Evolutionary conservation across 2,329 filamentous ascomycete species (phyloP).

Genomic region (Aspergillus sergii): DNA sequence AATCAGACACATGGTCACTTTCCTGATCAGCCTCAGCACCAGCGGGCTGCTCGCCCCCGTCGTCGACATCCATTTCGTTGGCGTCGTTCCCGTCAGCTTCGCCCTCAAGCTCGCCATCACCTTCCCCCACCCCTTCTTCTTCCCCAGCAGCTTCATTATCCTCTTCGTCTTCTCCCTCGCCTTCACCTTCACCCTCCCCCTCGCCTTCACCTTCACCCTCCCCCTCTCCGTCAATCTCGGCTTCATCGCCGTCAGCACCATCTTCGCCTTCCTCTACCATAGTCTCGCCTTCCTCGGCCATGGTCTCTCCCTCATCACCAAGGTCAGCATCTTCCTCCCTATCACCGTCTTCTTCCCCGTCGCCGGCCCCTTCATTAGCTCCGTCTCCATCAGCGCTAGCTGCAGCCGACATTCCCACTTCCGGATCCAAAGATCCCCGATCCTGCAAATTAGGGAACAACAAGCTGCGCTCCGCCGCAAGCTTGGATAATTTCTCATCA

Average conservation of each 20-base stretch:
- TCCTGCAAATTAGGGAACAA: constrained; percentile 30
- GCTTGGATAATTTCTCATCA: constrained; percentile 35
- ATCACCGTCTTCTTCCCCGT: constrained; percentile 25
- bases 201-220: constrained; percentile 17
- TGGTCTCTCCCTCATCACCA: constrained; percentile 17
- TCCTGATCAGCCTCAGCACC: constrained; percentile 20
- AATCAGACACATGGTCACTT: constrained; percentile 19
- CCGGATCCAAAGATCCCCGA: constrained; percentile 25
- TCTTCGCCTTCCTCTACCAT: constrained; percentile 15
- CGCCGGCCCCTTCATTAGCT: constrained; percentile 21
- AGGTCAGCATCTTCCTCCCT: constrained; percentile 18
- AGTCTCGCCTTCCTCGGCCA: constrained; percentile 15
- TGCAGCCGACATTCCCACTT: constrained; percentile 28
- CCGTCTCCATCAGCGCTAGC: constrained; percentile 25
- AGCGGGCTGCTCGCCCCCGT: neutral
- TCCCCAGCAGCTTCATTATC: constrained; percentile 20
- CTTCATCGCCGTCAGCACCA: constrained; percentile 10
- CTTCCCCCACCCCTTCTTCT: constrained; percentile 10
- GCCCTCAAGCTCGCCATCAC: constrained; percentile 12
- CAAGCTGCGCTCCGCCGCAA: constrained; percentile 25
- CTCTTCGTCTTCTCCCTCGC: constrained; percentile 18
- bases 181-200: constrained; percentile 8
- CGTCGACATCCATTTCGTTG: constrained; percentile 16
- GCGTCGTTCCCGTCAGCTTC: constrained; percentile 14
- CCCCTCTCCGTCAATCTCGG: constrained; percentile 12